Percentiles rank a stretch among this genome's conserved stretches.
Evolutionary conservation across 2,329 filamentous ascomycete genomes (phyloP).

Genomic region (Remersonia thermophila): DNA sequence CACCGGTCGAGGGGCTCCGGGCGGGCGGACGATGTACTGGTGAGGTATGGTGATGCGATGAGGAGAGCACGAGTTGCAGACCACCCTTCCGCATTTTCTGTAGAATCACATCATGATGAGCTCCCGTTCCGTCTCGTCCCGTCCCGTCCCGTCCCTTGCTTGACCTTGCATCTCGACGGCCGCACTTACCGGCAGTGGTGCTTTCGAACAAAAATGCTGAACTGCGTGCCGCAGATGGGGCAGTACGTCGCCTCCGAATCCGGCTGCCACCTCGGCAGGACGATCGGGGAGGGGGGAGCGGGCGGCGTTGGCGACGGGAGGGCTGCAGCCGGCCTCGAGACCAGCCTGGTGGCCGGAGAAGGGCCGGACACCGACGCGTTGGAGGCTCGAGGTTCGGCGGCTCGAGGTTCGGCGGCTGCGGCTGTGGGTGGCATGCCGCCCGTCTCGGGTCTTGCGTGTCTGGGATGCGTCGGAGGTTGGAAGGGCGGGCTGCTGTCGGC

Average conservation of each 20-base stretch:
- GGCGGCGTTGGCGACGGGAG: background rate
- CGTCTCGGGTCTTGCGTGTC: no score
- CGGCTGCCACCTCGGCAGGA: slow-evolving; percentile 74
- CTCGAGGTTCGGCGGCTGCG: no score
- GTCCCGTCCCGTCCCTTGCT: no score
- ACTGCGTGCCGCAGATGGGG: slow-evolving; percentile 69
- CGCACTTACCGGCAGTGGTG: slow-evolving; percentile 68
- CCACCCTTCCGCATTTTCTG: slow-evolving; percentile 84
- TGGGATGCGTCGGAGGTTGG: no score
- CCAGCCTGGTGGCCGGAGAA: background rate
- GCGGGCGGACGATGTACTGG: slow-evolving; percentile 80
- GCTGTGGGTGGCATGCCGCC: no score
- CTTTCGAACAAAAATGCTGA: slow-evolving; percentile 76
- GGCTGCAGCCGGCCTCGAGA: background rate
- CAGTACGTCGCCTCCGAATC: slow-evolving; percentile 73
- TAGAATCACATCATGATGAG: slow-evolving; percentile 4
- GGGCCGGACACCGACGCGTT: background rate
- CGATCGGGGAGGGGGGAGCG: slow-evolving; percentile 28
- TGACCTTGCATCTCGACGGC: background rate
- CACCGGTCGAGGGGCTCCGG: slow-evolving; percentile 27
- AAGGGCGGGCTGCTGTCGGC: no score
- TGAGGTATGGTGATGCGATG: slow-evolving; percentile 91
- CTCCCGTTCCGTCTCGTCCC: no score
- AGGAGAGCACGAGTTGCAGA: slow-evolving; percentile 80
- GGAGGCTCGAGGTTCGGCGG: background rate